Evolutionary conservation across 768 basidiomycete genomes (phyloP), one percentile per base, ranked within the genome.

Genomic region (Strobilomyces echinocephalus): DNA sequence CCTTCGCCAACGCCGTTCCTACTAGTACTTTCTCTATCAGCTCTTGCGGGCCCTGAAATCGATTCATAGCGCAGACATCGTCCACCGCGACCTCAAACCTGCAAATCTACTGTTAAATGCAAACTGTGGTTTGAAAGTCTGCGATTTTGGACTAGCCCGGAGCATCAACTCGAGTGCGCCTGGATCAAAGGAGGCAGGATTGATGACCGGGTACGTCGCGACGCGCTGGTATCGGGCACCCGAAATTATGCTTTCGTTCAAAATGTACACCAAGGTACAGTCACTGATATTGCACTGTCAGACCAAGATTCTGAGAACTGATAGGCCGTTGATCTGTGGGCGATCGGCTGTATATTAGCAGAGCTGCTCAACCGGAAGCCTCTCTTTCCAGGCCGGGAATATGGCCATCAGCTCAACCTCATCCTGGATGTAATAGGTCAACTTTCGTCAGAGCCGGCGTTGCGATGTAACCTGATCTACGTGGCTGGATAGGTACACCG

Each of bases 231-330:
- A 94, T 68, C 83, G 91, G 45, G 92, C 93, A 0, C 91, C 91
- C 0, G 93, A 95, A 70, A 92, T 95, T 66, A 95, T 95, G 92
- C 76, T 94, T 48, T 90, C 87, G 4, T 94, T 93, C 81, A 91
- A 91, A 74, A 87, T 87, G 83, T 87, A 87, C 66, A 85, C 84
- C 52, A 85, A 85, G 76, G 85, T 82, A 57, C 18, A 56, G 26
- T 35, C 33, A 21, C 36, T 49, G 49, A 33, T 30, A 35, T 43
- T 35, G 6, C 49, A 43, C 55, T 56, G 26, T 57, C 39, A 50
- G 56, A 24, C 58, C 57, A 35, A 8, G 20, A 33, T 35, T 33
- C 51, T 52, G 45, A 40, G 31, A 52, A 24, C 40, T 18, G 31
- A 57, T 53, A 78, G 80, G 81, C 83, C n/a, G 81, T 87, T 55